Percentiles rank a stretch among this genome's conserved stretches.
Evolutionary conservation across 2,329 filamentous ascomycete genomes (phyloP).

Genomic region (Botrytis cinerea): DNA sequence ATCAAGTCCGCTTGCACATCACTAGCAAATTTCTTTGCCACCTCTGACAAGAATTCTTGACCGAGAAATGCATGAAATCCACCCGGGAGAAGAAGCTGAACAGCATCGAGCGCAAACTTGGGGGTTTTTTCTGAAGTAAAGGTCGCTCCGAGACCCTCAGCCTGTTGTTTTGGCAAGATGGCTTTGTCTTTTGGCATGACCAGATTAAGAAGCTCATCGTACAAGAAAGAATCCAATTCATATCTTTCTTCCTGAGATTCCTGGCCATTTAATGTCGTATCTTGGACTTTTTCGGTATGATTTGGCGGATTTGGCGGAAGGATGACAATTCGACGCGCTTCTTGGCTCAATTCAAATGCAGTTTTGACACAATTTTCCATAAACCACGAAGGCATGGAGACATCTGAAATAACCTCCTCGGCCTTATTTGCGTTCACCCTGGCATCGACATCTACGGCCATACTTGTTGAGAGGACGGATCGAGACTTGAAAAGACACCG

Average conservation of each 20-base stretch:
- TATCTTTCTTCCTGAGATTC: not conserved
- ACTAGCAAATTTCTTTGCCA: not conserved
- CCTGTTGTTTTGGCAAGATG: not conserved
- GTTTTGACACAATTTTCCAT: not conserved
- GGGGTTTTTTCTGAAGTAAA: not conserved
- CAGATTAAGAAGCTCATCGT: not conserved
- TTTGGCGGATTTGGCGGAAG: not conserved
- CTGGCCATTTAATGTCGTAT: not conserved
- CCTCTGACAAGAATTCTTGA: not conserved
- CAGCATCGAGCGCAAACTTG: not conserved
- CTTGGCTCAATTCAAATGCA: not conserved
- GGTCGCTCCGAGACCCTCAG: not conserved
- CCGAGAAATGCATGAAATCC: not conserved
- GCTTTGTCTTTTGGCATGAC: not conserved
- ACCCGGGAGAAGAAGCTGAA: conserved; percentile 1
- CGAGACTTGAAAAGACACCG: not conserved
- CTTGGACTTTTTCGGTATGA: not conserved
- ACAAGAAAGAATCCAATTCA: not conserved
- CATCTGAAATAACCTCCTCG: not conserved
- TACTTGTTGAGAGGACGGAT: not conserved
- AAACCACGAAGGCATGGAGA: not conserved
- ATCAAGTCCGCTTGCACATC: not conserved
- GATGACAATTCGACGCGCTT: not conserved
- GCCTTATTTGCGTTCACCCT: not conserved
- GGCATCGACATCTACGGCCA: not conserved